Conservation (phyloP, 495 filamentous ascomycete species). For the Aspergillus bertholletiae region DNA sequence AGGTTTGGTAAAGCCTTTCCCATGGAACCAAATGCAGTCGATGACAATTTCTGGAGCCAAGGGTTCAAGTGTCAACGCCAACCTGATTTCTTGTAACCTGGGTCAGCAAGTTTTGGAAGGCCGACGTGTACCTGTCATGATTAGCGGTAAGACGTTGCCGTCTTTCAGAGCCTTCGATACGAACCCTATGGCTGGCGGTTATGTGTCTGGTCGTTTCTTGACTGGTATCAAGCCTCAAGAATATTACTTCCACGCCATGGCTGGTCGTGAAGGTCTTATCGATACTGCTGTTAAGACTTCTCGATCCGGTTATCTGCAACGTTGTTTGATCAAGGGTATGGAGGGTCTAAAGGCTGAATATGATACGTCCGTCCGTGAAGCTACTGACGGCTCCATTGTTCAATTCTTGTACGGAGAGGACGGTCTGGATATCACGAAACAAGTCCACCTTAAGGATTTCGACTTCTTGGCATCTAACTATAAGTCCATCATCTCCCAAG, state of each 20-base stretch:
- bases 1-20: slow-evolving; percentile 87
- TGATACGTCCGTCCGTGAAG: slow-evolving; percentile 87
- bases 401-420: slow-evolving; percentile 98
- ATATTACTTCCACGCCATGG: slow-evolving; percentile 99
- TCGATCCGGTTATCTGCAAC: slow-evolving; percentile 92
- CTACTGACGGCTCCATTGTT: slow-evolving; percentile 81
- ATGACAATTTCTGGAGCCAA: slow-evolving; percentile 99
- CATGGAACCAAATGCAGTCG: slow-evolving; percentile 96
- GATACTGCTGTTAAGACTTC: slow-evolving; percentile 99
- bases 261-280: slow-evolving; percentile 95
- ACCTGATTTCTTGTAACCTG: slow-evolving; percentile 94
- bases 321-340: slow-evolving; percentile 99
- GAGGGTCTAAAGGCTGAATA: slow-evolving; percentile 90
- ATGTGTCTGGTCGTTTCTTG: slow-evolving; percentile 94
- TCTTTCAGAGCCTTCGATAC: slow-evolving; percentile 93
- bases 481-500: slow-evolving; percentile 49
- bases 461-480: slow-evolving; percentile 84
- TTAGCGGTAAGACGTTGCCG: slow-evolving; percentile 93
- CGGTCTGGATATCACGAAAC: slow-evolving; percentile 88
- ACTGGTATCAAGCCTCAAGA: slow-evolving; percentile 96
- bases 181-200: slow-evolving; percentile 85
- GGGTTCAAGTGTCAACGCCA: slow-evolving; percentile 88
- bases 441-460: slow-evolving; percentile 87
- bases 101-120: slow-evolving; percentile 97
- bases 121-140: slow-evolving; percentile 92